Evolutionary conservation across 305 asterid genomes (phyloP), one percentile per base, ranked within the genome.

Genomic region (Coffea humblotiana): DNA sequence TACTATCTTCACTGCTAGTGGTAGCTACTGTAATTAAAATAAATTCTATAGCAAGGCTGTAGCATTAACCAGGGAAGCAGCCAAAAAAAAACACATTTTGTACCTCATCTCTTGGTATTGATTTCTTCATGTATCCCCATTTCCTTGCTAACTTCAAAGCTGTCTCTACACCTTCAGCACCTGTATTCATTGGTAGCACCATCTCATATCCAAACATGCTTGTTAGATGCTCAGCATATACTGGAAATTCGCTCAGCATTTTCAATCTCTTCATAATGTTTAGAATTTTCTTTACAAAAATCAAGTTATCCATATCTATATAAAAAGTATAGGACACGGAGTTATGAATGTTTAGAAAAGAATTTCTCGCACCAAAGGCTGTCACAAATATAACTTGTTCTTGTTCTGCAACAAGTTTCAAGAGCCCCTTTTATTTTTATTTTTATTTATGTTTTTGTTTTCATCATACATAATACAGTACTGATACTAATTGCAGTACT

Each of bases 161-260:
- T 61, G 98, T 96, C 88, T 96, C 99, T 49, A 96, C 97, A 64
- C 98, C 98, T 91, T 96, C 99, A 37, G 95, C 98, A 27, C 97
- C 99, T 37, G 99, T 96, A 87, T 96, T 96, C 99, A 94, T 96
- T 3, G 99, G 98, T 70, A 96, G 89, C 58, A 91, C 97, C 99
- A 94, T 94, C 75, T 94, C 98, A 83, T 94, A 96, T 73, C 97
- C 97, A 86, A 96, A 91, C 90, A 92, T 88, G 89, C 81, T 86
- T 82, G 98, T 91, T 78, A 96, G 85, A 80, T 76, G 87, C 73
- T 96, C 91, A 1, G 99, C 95, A 85, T 91, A 94, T 76, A 90
- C 92, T 12, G 98, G 99, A 83, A 96, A 94, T 76, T 29, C 32
- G 1, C 32, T 29, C 32, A 29, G 32, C 32, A 29, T 29, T 29